phyloP scores from a whole-genome alignment of 1,284 basidiomycete genomes.

The Grifola frondosa region DNA sequence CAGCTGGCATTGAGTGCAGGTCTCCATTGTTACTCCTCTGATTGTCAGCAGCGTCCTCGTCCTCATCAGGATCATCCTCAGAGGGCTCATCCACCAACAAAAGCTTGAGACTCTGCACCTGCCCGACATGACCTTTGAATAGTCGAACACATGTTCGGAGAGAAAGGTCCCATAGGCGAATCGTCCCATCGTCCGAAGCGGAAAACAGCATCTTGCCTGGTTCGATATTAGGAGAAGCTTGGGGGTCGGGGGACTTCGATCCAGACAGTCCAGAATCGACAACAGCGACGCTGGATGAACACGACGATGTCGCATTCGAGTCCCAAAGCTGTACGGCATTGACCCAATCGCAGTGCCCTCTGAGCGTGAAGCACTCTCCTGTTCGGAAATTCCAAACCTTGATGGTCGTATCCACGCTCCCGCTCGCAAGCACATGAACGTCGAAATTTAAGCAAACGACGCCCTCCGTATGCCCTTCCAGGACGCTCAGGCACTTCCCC shows the following conservation, averaged over 20 bases:
- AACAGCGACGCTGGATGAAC: constrained; percentile 34
- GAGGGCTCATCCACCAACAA: constrained; percentile 39
- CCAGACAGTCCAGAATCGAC: constrained; percentile 29
- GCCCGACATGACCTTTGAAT: constrained; percentile 90
- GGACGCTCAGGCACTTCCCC: constrained; percentile 84
- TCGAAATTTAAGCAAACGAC: constrained; percentile 94
- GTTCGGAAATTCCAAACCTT: constrained; percentile 95
- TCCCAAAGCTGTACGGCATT: constrained; percentile 96
- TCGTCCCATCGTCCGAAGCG: constrained; percentile 91
- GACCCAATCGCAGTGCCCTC: constrained; percentile 96
- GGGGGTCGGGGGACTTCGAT: constrained; percentile 2
- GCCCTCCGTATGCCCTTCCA: constrained; percentile 90
- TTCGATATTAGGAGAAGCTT: constrained; percentile 54
- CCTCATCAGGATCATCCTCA: constrained; percentile 9
- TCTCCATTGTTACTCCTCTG: constrained; percentile 15
- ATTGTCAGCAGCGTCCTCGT: constrained; percentile 3
- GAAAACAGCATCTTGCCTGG: constrained; percentile 95
- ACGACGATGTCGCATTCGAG: constrained; percentile 46
- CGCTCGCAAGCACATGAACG: constrained; percentile 87
- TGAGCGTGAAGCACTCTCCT: constrained; percentile 88
- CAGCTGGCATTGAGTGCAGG: constrained; percentile 6
- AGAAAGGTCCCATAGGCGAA: constrained; percentile 93
- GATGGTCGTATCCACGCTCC: constrained; percentile 87
- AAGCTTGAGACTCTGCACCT: constrained; percentile 90
- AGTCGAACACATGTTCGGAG: constrained; percentile 80